Evolutionary conservation across 208 protist species (phyloP).

Genomic region (Leishmania lainsoni): DNA sequence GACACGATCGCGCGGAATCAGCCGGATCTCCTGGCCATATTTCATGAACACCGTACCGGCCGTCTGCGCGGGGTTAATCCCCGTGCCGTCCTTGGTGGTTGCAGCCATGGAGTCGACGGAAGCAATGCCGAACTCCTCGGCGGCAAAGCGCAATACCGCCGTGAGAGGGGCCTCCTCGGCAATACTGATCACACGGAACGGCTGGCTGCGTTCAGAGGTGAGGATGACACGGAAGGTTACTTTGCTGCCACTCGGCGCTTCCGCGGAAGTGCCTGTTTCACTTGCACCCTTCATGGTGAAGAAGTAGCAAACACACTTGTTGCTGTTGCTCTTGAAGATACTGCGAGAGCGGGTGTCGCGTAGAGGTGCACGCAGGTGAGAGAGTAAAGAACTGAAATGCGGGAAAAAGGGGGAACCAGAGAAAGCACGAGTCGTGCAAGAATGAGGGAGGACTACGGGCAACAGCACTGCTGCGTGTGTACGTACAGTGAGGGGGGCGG

Average conservation of each 20-base stretch:
- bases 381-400: background rate
- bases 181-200: constrained; percentile 91
- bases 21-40: constrained; percentile 93
- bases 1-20: constrained; percentile 95
- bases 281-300: constrained; percentile 10
- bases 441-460: background rate
- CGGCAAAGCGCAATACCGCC: constrained; percentile 94
- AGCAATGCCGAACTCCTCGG: constrained; percentile 91
- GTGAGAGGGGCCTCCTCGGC: constrained; percentile 96
- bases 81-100: constrained; percentile 94
- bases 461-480: background rate
- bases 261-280: constrained; percentile 4
- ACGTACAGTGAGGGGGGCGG: background rate
- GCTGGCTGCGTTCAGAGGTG: constrained; percentile 82
- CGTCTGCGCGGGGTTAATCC: constrained; percentile 95
- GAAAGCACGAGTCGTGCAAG: background rate
- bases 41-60: constrained; percentile 95
- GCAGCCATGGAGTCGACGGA: constrained; percentile 83
- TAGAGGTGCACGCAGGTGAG: background rate
- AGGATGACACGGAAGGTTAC: constrained; percentile 85
- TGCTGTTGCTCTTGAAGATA: too few species aligned
- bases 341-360: background rate
- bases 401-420: background rate
- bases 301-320: too few species aligned
- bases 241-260: constrained; percentile 50